Base-by-base conservation (phyloP, 2,329 filamentous ascomycete genomes). In the Venturia carpophila region DNA sequence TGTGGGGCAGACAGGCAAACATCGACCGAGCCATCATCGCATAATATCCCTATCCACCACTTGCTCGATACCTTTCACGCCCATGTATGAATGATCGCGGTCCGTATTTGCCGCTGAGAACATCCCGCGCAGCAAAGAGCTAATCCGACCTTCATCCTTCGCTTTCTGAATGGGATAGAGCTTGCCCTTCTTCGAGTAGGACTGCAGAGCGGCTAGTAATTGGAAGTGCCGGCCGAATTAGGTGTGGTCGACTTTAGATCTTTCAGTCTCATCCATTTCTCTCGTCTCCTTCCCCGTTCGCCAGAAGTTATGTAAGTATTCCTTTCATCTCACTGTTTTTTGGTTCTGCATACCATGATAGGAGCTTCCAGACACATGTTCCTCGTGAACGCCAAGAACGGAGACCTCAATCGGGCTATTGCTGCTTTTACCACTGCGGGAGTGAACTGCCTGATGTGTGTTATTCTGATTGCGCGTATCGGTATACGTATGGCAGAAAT, bases 321-420 rank as follows among this genome's bases (percentile, higher is more conserved):
- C 67, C 71, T 82, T 0, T 66, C 75, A 3, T 65, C 70, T 7
- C 79, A 82, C 52, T 75, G 81, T 24, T 58, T 73, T 3, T 61
- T 81, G 0, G 71, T 78, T 0, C 69, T 78, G 3, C 60, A 80
- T 0, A 69, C 75, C 6, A 62, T 82, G 1, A 72, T 78, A 0
- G 78, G 75, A 1, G 73, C 72, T 24, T 80, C 74, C 71, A 75
- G 76, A 58, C 79, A 82, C 61, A 74, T 80, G 55, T 67, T 71
- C 13, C 69, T 72, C 0, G 79, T 77, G 66, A 63, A 69, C 0
- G 70, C 73, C 30, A 69, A 73, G 5, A 79, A 75, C 69, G 79
- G 79, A 6, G 79, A 80, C 60, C 79, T 80, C 66, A 70, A 73
- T 9, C 82, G 79, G 78, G 67, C 80, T 0, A 79, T 77, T 60